phyloP scores from a whole-genome alignment of 2,329 filamentous ascomycete species.

The Byssochlamys sp. region DNA sequence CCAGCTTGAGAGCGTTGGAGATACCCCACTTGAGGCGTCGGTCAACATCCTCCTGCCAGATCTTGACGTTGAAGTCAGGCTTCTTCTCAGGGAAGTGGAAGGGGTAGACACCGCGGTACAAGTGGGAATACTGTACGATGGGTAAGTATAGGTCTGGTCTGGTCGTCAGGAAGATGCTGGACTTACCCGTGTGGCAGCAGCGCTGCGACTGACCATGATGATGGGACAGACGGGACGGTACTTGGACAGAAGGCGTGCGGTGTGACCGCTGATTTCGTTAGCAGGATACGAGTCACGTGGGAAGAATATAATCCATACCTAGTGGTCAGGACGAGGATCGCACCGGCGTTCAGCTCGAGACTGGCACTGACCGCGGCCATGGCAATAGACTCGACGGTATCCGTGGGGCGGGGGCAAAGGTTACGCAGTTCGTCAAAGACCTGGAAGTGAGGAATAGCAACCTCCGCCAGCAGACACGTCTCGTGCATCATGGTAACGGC shows the following conservation, averaged over 20 bases:
- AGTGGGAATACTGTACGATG: conserved; percentile 60
- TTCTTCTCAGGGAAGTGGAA: conserved; percentile 90
- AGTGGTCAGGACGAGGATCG: conserved; percentile 91
- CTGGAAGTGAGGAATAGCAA: conserved; percentile 91
- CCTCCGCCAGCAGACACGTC: conserved; percentile 90
- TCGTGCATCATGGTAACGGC: conserved; percentile 97
- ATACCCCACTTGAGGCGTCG: conserved; percentile 96
- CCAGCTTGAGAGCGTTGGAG: conserved; percentile 70
- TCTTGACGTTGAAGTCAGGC: conserved; percentile 83
- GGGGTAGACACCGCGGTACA: conserved; percentile 96
- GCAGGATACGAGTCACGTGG: conserved; percentile 9
- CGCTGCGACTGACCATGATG: conserved; percentile 93
- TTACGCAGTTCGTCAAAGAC: conserved; percentile 92
- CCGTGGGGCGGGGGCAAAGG: conserved; percentile 71
- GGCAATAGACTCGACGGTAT: conserved; percentile 83
- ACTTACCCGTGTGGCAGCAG: conserved; percentile 62
- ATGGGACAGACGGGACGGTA: conserved; percentile 98
- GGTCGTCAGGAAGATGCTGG: conserved; percentile 1
- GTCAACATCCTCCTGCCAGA: conserved; percentile 99
- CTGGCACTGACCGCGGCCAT: conserved; percentile 95
- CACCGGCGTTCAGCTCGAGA: conserved; percentile 90
- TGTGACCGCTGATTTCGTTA: conserved; percentile 58
- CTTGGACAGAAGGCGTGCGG: conserved; percentile 90
- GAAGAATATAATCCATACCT: conserved; percentile 40
- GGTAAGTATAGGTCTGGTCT: neutral